A percentile compares a stretch with the other conserved stretches of the same genome.
Conservation (phyloP, 1,284 basidiomycete species). For the Tranzscheliella williamsii region DNA sequence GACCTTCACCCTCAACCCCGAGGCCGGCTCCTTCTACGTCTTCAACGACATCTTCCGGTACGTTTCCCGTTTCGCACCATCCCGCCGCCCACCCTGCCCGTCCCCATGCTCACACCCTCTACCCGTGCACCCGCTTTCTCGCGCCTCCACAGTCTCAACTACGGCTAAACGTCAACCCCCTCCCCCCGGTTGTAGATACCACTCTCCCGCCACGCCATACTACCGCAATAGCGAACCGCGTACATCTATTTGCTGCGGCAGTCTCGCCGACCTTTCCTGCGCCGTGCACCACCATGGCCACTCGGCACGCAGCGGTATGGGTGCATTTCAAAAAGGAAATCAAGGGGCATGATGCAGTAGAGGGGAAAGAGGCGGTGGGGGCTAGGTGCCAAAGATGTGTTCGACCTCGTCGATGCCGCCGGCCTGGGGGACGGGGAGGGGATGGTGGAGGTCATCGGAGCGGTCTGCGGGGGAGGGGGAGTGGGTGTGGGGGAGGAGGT, state of each 20-base stretch:
- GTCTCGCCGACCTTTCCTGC: no score
- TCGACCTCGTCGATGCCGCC: constrained; percentile 56
- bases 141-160: constrained; percentile 41
- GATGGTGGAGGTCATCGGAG: constrained; percentile 9
- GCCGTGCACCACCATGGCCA: no score
- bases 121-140: neutral
- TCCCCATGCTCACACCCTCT: neutral
- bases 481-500: constrained; percentile 23
- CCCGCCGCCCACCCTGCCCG: neutral
- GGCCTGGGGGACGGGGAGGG: constrained; percentile 43
- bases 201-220: no score
- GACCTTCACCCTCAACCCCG: constrained; percentile 83
- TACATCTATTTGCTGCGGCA: no score
- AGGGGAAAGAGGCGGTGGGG: no score
- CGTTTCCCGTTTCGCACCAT: no score
- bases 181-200: no score
- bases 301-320: no score
- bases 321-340: no score
- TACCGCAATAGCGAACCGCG: no score
- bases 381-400: constrained; percentile 44
- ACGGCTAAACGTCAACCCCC: constrained; percentile 45
- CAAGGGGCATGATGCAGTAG: no score
- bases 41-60: constrained; percentile 63
- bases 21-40: constrained; percentile 81
- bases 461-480: constrained; percentile 12